Conservation (phyloP, 2,329 filamentous ascomycete genomes). For the Diplodia scrobiculata region DNA sequence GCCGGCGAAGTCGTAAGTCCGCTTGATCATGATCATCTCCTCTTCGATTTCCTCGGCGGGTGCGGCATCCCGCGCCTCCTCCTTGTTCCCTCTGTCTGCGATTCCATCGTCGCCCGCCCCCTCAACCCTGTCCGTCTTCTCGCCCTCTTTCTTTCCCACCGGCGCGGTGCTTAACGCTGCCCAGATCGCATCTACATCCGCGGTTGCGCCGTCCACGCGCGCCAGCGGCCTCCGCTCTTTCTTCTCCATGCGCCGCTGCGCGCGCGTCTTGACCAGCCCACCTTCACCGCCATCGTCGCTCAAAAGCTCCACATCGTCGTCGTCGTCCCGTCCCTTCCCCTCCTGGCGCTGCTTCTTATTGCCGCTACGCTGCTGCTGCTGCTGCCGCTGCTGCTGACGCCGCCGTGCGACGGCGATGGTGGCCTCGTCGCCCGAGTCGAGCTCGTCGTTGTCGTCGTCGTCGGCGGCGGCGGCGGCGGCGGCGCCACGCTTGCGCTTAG, state of each 20-base stretch:
- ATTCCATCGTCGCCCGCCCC: slow-evolving; percentile 26
- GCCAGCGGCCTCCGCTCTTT: slow-evolving; percentile 59
- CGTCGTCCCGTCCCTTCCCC: slow-evolving; percentile 1
- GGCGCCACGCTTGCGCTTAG: slow-evolving; percentile 40
- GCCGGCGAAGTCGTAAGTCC: slow-evolving; percentile 74
- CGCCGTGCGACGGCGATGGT: slow-evolving; percentile 62
- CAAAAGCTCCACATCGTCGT: slow-evolving; percentile 33
- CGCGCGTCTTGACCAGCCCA: slow-evolving; percentile 70
- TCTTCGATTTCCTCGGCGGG: slow-evolving; percentile 35
- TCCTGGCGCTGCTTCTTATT: slow-evolving; percentile 37
- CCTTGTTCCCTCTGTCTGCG: slow-evolving; percentile 29
- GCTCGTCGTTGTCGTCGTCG: slow-evolving; percentile 35
- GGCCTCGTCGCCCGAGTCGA: slow-evolving; percentile 68
- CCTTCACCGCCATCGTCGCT: slow-evolving; percentile 52
- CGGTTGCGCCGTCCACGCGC: slow-evolving; percentile 62
- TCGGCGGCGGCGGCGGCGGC: slow-evolving; percentile 13
- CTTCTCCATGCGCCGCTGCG: slow-evolving; percentile 68
- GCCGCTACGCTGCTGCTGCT: slow-evolving; percentile 35
- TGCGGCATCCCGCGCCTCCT: slow-evolving; percentile 8
- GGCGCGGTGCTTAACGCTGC: slow-evolving; percentile 62
- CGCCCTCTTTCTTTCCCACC: slow-evolving; percentile 30
- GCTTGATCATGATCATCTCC: slow-evolving; percentile 64
- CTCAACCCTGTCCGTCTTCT: slow-evolving; percentile 10
- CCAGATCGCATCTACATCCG: slow-evolving; percentile 73
- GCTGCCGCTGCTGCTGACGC: slow-evolving; percentile 39